Percentiles rank a stretch among this genome's conserved stretches.
phyloP scores from a whole-genome alignment of 1,284 basidiomycete species.

The Butyriboletus appendiculatus region DNA sequence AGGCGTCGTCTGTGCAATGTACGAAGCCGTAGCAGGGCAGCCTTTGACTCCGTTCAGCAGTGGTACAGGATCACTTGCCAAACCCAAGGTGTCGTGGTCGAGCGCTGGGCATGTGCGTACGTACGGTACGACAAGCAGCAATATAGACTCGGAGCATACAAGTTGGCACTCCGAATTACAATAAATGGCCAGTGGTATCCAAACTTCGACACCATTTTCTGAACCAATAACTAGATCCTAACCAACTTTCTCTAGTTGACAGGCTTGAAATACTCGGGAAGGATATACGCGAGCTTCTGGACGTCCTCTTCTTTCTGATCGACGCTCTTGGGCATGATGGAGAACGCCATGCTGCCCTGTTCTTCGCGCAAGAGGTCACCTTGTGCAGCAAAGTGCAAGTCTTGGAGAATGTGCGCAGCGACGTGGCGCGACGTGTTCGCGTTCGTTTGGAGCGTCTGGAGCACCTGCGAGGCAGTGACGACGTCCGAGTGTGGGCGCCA shows the following conservation, averaged over 20 bases:
- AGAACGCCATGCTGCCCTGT: conserved; percentile 78
- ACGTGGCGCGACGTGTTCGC: conserved; percentile 81
- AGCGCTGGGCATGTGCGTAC: too few species aligned
- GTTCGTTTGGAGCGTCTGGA: conserved; percentile 86
- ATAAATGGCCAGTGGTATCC: too few species aligned
- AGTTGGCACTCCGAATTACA: too few species aligned
- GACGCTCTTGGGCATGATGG: conserved; percentile 78
- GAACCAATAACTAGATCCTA: neutral
- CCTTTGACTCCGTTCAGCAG: too few species aligned
- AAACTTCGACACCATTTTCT: neutral
- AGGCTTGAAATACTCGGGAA: conserved; percentile 67
- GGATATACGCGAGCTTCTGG: conserved; percentile 76
- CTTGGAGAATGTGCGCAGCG: conserved; percentile 76
- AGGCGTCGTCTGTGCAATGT: too few species aligned
- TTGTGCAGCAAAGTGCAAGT: conserved; percentile 64
- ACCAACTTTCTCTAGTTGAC: conserved; percentile 10
- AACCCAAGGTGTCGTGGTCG: too few species aligned
- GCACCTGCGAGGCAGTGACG: conserved; percentile 88
- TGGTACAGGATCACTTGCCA: too few species aligned
- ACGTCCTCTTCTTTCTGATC: conserved; percentile 66
- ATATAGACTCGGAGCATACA: too few species aligned
- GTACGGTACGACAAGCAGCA: too few species aligned
- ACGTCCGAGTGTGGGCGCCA: conserved; percentile 81
- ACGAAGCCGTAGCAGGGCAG: too few species aligned
- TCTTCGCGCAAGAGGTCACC: conserved; percentile 51